Evolutionary conservation across 148 eudicot species (phyloP).

Genomic region (Arctostaphylos glauca): DNA sequence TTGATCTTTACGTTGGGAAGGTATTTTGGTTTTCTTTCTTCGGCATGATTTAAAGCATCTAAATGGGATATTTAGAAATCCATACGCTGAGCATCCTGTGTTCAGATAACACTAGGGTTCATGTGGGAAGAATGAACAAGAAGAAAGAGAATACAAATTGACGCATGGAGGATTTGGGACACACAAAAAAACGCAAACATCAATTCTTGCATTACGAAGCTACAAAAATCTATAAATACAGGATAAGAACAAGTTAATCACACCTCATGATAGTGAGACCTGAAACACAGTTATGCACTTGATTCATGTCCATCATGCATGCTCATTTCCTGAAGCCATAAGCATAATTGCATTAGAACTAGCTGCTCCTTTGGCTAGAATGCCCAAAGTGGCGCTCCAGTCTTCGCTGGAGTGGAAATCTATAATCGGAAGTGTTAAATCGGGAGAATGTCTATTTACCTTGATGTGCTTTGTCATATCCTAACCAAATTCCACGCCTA

Average conservation of each 20-base stretch:
- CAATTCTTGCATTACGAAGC: background rate
- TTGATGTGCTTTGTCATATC: background rate
- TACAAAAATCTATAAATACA: background rate
- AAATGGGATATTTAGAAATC: background rate
- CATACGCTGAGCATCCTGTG: background rate
- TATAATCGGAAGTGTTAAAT: background rate
- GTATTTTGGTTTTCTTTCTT: conserved; percentile 25
- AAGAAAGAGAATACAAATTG: background rate
- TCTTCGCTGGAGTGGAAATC: background rate
- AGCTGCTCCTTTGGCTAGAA: background rate
- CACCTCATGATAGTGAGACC: background rate
- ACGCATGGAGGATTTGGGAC: background rate
- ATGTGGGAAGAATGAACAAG: background rate
- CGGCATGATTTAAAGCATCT: background rate
- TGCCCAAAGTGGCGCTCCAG: conserved; percentile 2
- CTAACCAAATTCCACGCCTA: background rate
- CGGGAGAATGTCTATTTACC: background rate
- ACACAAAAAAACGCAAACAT: background rate
- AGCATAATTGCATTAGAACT: background rate
- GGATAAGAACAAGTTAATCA: background rate
- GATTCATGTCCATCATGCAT: background rate
- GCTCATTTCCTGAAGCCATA: background rate
- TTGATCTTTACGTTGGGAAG: conserved; percentile 96
- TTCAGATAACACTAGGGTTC: background rate
- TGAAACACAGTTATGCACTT: background rate